Percentiles rank a stretch among this genome's conserved stretches.
These are phyloP conservation scores for Dactylellina drechsleri DNA, from an alignment of 2,329 filamentous ascomycete species.

Conservation along the genomic window DNA sequence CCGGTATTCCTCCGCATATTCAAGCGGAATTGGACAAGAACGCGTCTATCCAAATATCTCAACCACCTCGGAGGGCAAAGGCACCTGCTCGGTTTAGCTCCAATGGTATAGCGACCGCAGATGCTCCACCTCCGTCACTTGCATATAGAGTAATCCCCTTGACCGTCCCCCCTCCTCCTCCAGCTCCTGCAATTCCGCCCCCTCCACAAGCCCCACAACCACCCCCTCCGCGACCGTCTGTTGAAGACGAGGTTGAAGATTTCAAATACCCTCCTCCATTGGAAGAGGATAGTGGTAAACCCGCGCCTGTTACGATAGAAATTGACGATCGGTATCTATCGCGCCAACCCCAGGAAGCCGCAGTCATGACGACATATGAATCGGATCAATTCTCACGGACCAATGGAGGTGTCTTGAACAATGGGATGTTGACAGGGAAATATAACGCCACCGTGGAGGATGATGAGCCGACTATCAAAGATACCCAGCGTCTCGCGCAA, in stretches of 20 bases:
- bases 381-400: slow-evolving; percentile 39
- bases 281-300: slow-evolving; percentile 26
- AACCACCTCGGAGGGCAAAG: slow-evolving; percentile 51
- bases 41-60: slow-evolving; percentile 52
- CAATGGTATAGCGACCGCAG: slow-evolving; percentile 59
- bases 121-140: slow-evolving; percentile 58
- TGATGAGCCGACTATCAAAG: slow-evolving; percentile 53
- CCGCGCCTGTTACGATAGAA: slow-evolving; percentile 40
- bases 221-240: slow-evolving; percentile 44
- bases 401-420: slow-evolving; percentile 56
- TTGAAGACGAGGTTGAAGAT: slow-evolving; percentile 49
- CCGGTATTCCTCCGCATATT: slow-evolving; percentile 52
- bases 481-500: slow-evolving; percentile 40
- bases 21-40: slow-evolving; percentile 54
- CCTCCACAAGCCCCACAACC: slow-evolving; percentile 51
- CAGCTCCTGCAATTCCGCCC: slow-evolving; percentile 54
- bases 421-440: slow-evolving; percentile 32
- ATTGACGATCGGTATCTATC: slow-evolving; percentile 40
- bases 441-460: slow-evolving; percentile 55
- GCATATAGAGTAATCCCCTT: slow-evolving; percentile 56
- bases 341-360: slow-evolving; percentile 28
- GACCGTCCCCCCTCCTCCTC: slow-evolving; percentile 55
- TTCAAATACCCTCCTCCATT: slow-evolving; percentile 50
- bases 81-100: slow-evolving; percentile 58
- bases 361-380: slow-evolving; percentile 49